Conservation (phyloP, 169 alveolate genomes). For the Cryptosporidium tyzzeri region DNA sequence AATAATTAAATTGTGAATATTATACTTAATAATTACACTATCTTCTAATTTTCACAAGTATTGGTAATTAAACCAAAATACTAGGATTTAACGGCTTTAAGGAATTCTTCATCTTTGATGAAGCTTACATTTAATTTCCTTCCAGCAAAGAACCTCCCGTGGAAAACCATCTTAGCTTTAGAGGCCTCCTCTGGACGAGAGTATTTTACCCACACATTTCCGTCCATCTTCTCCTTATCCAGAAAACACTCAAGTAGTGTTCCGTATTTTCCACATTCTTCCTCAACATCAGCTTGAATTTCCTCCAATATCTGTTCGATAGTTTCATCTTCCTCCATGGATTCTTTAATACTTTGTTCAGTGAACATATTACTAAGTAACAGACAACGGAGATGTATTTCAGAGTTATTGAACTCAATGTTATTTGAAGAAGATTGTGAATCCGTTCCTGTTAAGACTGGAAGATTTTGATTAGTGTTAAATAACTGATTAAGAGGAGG, state of each 20-base stretch:
- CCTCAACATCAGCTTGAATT: constrained; percentile 89
- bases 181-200: constrained; percentile 80
- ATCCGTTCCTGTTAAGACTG: background rate
- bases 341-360: constrained; percentile 79
- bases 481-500: constrained; percentile 25
- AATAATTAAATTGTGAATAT: background rate
- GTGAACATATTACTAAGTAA: constrained; percentile 88
- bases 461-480: background rate
- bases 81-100: background rate
- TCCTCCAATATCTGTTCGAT: constrained; percentile 83
- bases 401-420: background rate
- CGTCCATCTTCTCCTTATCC: constrained; percentile 82
- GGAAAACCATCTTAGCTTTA: constrained; percentile 82
- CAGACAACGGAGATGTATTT: constrained; percentile 70
- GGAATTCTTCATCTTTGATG: constrained; percentile 76
- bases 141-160: constrained; percentile 90
- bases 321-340: constrained; percentile 81
- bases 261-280: constrained; percentile 90
- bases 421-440: constrained; percentile 19
- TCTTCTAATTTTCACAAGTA: background rate
- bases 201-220: constrained; percentile 87
- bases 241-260: constrained; percentile 84
- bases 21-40: background rate
- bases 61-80: background rate
- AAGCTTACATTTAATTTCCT: constrained; percentile 83